Conservation (phyloP, 2,329 filamentous ascomycete species). For the Penicillium sp. region DNA sequence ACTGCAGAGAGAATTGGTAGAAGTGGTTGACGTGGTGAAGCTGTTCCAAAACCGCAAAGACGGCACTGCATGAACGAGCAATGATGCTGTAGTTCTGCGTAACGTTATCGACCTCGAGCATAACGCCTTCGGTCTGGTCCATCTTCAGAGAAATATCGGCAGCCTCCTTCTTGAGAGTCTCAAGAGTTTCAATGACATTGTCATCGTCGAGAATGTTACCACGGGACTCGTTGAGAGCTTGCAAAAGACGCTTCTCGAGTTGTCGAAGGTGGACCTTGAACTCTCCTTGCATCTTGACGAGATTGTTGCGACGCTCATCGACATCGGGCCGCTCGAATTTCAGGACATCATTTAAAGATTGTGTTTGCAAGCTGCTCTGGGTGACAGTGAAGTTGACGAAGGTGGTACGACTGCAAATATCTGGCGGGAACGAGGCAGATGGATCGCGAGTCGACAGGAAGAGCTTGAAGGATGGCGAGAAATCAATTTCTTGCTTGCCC, state of each 20-base stretch:
- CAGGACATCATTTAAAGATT: slow-evolving; percentile 94
- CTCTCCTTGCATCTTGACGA: slow-evolving; percentile 98
- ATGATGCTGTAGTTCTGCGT: slow-evolving; percentile 93
- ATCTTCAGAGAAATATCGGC: slow-evolving; percentile 96
- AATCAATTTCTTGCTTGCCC: slow-evolving; percentile 98
- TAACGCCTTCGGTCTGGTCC: slow-evolving; percentile 92
- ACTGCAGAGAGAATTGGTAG: slow-evolving; percentile 98
- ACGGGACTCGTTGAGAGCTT: slow-evolving; percentile 94
- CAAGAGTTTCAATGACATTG: slow-evolving; percentile 94
- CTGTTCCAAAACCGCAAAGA: slow-evolving; percentile 95
- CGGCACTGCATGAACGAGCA: slow-evolving; percentile 90
- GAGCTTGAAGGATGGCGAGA: slow-evolving; percentile 92
- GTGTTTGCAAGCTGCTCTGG: slow-evolving; percentile 96
- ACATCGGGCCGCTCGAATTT: slow-evolving; percentile 97
- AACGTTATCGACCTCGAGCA: slow-evolving; percentile 95
- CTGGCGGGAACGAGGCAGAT: slow-evolving; percentile 90
- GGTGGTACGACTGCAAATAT: slow-evolving; percentile 96
- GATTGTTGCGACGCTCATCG: slow-evolving; percentile 90
- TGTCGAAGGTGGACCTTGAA: slow-evolving; percentile 98
- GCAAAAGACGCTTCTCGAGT: slow-evolving; percentile 88
- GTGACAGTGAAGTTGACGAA: slow-evolving; percentile 99
- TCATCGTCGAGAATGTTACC: slow-evolving; percentile 98
- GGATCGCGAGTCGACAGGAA: slow-evolving; percentile 95
- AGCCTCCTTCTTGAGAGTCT: slow-evolving; percentile 96
- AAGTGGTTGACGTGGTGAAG: slow-evolving; percentile 98